Percentiles rank a stretch among this genome's conserved stretches.
phyloP scores from a whole-genome alignment of 1,284 basidiomycete genomes.

The Leccinum griseonigrum region DNA sequence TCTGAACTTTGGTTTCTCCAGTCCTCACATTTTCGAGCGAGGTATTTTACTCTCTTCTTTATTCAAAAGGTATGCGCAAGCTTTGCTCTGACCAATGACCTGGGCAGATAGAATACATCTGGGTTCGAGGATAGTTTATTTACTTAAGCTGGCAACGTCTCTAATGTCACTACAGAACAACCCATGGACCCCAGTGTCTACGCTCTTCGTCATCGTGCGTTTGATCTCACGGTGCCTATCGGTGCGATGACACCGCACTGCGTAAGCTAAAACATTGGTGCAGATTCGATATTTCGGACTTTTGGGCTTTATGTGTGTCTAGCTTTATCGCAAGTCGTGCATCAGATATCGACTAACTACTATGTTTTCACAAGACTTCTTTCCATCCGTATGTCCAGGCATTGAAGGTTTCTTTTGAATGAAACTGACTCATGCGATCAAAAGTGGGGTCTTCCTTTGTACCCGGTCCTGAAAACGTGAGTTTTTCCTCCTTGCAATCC shows the following conservation, averaged over 20 bases:
- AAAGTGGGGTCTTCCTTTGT: background rate
- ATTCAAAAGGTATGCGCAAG: background rate
- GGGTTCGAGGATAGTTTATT: background rate
- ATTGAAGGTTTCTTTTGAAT: background rate
- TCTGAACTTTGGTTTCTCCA: background rate
- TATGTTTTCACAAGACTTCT: background rate
- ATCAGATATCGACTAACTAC: background rate
- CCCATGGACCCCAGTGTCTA: background rate
- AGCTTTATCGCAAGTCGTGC: background rate
- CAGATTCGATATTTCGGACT: background rate
- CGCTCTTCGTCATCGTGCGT: background rate
- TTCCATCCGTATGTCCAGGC: background rate
- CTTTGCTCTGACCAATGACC: background rate
- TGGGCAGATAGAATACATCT: background rate
- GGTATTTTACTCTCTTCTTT: background rate
- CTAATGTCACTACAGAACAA: background rate
- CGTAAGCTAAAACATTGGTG: background rate
- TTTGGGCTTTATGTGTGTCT: background rate
- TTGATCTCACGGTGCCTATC: background rate
- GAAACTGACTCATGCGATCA: background rate
- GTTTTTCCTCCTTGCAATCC: background rate
- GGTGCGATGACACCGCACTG: background rate
- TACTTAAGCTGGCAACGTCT: background rate
- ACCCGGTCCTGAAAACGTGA: background rate
- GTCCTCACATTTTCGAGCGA: background rate